Evolutionary conservation across 192 early-diverging fungal species (phyloP), one percentile per base, ranked within the genome.

Genomic region (Coemansia sp.): DNA sequence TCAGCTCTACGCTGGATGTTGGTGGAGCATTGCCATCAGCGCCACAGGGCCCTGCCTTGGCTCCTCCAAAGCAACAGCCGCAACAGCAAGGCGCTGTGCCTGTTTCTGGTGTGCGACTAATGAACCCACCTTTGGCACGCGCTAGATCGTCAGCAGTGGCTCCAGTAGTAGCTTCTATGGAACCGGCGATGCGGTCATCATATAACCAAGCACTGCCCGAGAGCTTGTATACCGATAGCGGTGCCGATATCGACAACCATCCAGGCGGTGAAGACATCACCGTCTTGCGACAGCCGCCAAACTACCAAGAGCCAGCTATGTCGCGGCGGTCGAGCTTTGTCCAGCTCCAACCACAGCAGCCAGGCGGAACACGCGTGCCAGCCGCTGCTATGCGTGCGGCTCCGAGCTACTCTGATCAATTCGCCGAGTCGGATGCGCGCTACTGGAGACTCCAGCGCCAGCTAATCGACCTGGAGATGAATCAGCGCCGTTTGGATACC

Each of bases 391-490:
- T 68, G 40, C 74, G 50, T 24, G 46, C 56, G 40, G 29, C 31
- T 9, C 38, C 58, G 3, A 72, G 59, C 22, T 53, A 67, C 15
- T 31, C 29, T 5, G 80, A 84, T 51, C 77, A 79, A 69, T 84
- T 84, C 69, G 74, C 82, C 31, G 74, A 79, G 41, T 71, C 82
- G 0, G 77, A 84, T 66, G 71, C 76, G 2, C 77, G 74, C 42
- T 84, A 79, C 69, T 84, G 82, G 82, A 71, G 62, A 68, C 74
- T 84, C 0, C 82, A 84, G 50, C 82, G 82, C 36, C 82, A 79
- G 69, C 70, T 84, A 15, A 79, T 84, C 24, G 70, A 78, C 36
- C n/a, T 84, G 38, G 77, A 84, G 31, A 69, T 84, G 82, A 76
- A 66, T 62, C 82, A 84, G 45, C 67, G 60, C 36, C 62, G 32